Conservation (phyloP, 2,329 filamentous ascomycete species). For the Diaporthe vexans region DNA sequence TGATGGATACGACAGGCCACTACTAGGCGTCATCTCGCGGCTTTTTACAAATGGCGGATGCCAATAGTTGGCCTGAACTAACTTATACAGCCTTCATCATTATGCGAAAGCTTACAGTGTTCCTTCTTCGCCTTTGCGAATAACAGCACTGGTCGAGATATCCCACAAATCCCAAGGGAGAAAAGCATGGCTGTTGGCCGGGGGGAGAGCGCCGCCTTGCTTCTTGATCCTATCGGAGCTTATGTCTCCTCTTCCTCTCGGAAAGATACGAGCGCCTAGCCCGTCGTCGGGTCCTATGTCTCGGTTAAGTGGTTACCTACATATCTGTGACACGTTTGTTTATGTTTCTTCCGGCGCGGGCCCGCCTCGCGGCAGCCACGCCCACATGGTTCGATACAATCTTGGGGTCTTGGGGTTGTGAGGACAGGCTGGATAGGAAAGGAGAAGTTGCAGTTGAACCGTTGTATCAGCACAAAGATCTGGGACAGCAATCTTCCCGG, state of each 20-base stretch:
- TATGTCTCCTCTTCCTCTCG: conserved; percentile 1
- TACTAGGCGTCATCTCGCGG: background rate
- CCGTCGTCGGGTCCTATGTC: conserved; percentile 5
- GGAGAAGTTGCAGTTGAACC: background rate
- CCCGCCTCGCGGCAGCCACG: background rate
- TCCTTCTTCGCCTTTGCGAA: background rate
- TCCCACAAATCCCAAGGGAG: background rate
- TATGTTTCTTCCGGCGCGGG: conserved; percentile 15
- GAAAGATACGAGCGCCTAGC: conserved; percentile 15
- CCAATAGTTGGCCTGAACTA: background rate
- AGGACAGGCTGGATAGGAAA: background rate
- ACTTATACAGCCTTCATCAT: background rate
- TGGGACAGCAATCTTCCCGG: background rate
- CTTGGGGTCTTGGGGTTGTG: background rate
- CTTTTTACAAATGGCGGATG: too few relatives aligned
- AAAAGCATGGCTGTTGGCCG: background rate
- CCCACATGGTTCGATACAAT: conserved; percentile 7
- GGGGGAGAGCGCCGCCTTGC: background rate
- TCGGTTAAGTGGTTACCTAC: conserved; percentile 23
- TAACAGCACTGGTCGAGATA: background rate
- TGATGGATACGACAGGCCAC: background rate
- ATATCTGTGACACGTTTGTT: conserved; percentile 33
- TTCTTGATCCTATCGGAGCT: background rate
- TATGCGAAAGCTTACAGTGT: background rate
- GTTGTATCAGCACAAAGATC: background rate